Base-by-base conservation (phyloP, 768 basidiomycete genomes). In the Sutorius australiensis region DNA sequence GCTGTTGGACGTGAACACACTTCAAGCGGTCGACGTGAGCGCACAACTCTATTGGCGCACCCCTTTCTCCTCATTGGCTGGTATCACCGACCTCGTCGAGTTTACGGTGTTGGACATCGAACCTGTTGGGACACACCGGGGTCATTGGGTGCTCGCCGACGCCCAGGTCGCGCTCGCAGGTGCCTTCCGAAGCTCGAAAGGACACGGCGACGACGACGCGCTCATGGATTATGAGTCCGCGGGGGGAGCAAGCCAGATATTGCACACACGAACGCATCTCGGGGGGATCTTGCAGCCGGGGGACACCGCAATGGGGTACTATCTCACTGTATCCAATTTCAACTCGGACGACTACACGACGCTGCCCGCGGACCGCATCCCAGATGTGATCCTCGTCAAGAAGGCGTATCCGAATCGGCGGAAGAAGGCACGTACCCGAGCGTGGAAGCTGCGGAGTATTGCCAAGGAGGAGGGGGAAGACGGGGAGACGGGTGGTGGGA, bases 81-180 rank as follows among this genome's bases (percentile, higher is more conserved):
- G 79, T 32, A 79, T 89, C 14, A 80, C 86, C 5, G 93, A 97
- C 62, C 83, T 98, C 46, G 82, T 93, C 49, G 95, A 98, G 72
- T 98, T 98, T 73, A 89, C 93, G 27, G 84, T 99, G 0, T 80
- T 98, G 54, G 97, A 98, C 70, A 78, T 98, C 61, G 97, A 98
- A 68, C 87, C 89, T 0, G 87, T 93, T 14, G 77, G 81, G 64
- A 82, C 66, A 6, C 72, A 78, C 46, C 70, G 76, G 45, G 92
- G 91, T 16, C 93, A 92, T 64, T 86, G 81, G 71, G 82, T 97
- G 37, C 79, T 94, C 19, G 88, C 87, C 6, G 87, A 89, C 58
- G 93, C 90, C 0, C 95, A 98, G 68, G 92, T 99, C 31, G 91
- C 92, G 2, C 77, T 93, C 11, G 80, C 86, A 1, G 86, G 87